Percentiles rank a stretch among this genome's conserved stretches.
These are phyloP conservation scores for Aspergillus heteromorphus DNA, from an alignment of 495 filamentous ascomycete genomes.

Conservation along the genomic window DNA sequence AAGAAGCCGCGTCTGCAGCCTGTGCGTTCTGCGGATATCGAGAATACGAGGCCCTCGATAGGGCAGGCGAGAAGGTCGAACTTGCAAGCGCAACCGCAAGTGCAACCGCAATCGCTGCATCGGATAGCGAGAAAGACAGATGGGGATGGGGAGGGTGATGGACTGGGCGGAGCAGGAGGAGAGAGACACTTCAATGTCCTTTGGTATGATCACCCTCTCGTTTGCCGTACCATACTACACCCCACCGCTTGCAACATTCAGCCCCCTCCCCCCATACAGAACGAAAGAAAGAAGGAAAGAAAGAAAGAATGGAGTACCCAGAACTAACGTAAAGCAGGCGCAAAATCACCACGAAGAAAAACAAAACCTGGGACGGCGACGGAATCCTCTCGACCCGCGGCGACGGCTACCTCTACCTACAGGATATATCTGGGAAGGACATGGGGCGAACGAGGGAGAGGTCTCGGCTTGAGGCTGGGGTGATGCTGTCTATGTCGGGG, in stretches of 20 bases:
- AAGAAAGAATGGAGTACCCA: too few relatives aligned
- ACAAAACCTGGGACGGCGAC: slow-evolving; percentile 88
- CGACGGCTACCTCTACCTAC: slow-evolving; percentile 55
- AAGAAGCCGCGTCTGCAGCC: slow-evolving; percentile 28
- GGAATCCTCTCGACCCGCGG: slow-evolving; percentile 55
- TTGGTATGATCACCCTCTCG: slow-evolving; percentile 12
- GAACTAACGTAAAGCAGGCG: too few relatives aligned
- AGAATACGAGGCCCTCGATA: slow-evolving; percentile 9
- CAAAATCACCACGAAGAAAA: slow-evolving; percentile 71
- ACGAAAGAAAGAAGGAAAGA: too few relatives aligned
- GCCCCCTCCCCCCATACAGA: too few relatives aligned
- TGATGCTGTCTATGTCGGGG: slow-evolving; percentile 58
- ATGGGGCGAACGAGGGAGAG: slow-evolving; percentile 57
- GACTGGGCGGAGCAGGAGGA: slow-evolving; percentile 23
- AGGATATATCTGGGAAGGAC: slow-evolving; percentile 61
- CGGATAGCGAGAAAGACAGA: slow-evolving; percentile 35
- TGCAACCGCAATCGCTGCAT: slow-evolving; percentile 28
- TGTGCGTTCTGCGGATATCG: background rate
- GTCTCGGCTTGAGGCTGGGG: slow-evolving; percentile 54
- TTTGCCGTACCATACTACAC: slow-evolving; percentile 1
- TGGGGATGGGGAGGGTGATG: slow-evolving; percentile 1
- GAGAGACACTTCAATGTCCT: slow-evolving; percentile 61
- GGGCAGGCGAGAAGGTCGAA: slow-evolving; percentile 15
- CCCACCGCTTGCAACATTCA: too few relatives aligned
- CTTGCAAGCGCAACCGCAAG: too few relatives aligned